Evolutionary conservation across 805 yeast genomes (phyloP).

Genomic region (Pichia phayaonensis): DNA sequence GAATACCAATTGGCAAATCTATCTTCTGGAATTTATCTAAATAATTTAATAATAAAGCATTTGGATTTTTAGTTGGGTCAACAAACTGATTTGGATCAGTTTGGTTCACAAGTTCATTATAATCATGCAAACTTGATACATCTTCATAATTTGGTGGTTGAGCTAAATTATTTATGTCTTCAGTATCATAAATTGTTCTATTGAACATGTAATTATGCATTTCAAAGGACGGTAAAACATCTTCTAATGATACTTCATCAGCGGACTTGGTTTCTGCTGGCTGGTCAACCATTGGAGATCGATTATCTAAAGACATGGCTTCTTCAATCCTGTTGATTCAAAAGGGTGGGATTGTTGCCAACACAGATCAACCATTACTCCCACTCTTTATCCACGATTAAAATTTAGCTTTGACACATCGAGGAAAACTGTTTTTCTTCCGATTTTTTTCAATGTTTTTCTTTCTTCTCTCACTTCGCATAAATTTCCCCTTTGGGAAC

Average conservation of each 20-base stretch:
- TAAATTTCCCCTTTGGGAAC: too few species aligned
- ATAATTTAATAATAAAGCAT: constrained; percentile 22
- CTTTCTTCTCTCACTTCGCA: background rate
- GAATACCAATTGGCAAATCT: constrained; percentile 19
- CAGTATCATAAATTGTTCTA: constrained; percentile 15
- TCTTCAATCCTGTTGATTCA: background rate
- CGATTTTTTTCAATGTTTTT: background rate
- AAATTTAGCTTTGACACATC: background rate
- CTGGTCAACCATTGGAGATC: background rate
- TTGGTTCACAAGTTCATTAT: background rate
- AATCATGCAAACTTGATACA: background rate
- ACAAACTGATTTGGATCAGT: constrained; percentile 7
- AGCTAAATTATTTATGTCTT: constrained; percentile 1
- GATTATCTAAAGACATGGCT: background rate
- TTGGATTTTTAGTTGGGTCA: constrained; percentile 19
- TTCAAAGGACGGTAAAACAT: constrained; percentile 62
- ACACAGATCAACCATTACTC: too few species aligned
- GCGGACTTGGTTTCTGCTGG: background rate
- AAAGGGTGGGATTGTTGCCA: too few species aligned
- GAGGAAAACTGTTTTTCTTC: too few species aligned
- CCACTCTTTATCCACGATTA: too few species aligned
- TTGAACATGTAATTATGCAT: constrained; percentile 44
- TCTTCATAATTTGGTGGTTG: constrained; percentile 22
- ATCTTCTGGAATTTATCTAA: constrained; percentile 19
- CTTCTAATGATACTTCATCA: constrained; percentile 22